A percentile compares a stretch with the other conserved stretches of the same genome.
phyloP scores from a whole-genome alignment of 257 asterid genomes.

The Solanum chilense region DNA sequence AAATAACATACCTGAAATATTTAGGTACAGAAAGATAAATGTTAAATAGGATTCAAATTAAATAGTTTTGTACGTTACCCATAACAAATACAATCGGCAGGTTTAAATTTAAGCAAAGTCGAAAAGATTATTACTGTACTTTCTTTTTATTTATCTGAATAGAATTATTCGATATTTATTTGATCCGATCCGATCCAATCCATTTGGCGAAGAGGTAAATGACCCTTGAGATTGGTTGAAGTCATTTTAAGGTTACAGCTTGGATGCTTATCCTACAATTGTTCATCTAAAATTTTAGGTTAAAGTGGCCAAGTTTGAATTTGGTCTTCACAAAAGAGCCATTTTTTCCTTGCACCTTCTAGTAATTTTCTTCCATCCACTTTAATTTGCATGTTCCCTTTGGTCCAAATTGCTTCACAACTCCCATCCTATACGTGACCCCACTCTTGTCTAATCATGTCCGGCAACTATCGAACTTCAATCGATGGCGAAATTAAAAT shows the following conservation, averaged over 20 bases:
- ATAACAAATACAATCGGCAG: too few species aligned
- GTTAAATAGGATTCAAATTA: background rate
- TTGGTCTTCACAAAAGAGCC: background rate
- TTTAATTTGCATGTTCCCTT: background rate
- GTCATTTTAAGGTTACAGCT: background rate
- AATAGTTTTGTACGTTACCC: background rate
- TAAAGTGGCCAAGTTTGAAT: background rate
- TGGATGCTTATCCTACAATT: background rate
- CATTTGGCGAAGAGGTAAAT: background rate
- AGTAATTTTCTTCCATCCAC: background rate
- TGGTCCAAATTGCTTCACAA: background rate
- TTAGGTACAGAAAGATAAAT: too few species aligned
- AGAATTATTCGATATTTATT: too few species aligned
- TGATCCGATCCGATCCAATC: background rate
- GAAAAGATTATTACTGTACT: too few species aligned
- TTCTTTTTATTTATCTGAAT: too few species aligned
- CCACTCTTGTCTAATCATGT: background rate
- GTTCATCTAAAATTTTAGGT: background rate
- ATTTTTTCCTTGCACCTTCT: background rate
- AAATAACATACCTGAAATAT: background rate
- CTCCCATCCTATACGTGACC: background rate
- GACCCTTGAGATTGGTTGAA: background rate
- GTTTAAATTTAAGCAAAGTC: too few species aligned
- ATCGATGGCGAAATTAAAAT: background rate
- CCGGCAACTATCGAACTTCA: background rate